phyloP scores from a whole-genome alignment of 345 rosid species.

The Eucalyptus guilfoylei region DNA sequence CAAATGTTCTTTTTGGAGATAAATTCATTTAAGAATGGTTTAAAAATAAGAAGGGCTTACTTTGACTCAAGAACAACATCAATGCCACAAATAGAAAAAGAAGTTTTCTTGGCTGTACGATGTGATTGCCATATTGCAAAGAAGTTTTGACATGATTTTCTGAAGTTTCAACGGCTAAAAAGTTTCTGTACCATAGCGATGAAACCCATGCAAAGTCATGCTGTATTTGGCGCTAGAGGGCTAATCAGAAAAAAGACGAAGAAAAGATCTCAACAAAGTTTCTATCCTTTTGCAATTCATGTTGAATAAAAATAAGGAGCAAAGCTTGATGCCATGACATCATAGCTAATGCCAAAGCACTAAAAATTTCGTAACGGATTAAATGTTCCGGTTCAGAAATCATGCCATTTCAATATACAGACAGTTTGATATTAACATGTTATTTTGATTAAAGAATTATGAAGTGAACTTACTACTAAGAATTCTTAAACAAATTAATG shows the following conservation, averaged over 20 bases:
- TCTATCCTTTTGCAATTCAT: background rate
- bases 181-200: background rate
- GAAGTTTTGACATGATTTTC: background rate
- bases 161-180: background rate
- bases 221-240: background rate
- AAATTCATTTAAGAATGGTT: background rate
- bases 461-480: background rate
- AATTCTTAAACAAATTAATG: background rate
- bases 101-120: background rate
- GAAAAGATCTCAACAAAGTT: background rate
- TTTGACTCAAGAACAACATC: background rate
- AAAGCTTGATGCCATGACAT: background rate
- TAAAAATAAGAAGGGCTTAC: background rate
- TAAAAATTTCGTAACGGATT: background rate
- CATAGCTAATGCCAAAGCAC: background rate
- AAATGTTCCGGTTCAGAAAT: background rate
- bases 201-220: background rate
- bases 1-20: too few relatives aligned
- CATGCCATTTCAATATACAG: background rate
- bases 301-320: background rate
- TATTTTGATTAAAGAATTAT: background rate
- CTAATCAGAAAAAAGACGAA: background rate
- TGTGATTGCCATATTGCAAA: background rate
- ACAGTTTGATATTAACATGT: background rate
- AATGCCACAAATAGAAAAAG: background rate